Evolutionary conservation across 306 rosid species (phyloP), one percentile per base, ranked within the genome.

Genomic region (Ceratonia siliqua): DNA sequence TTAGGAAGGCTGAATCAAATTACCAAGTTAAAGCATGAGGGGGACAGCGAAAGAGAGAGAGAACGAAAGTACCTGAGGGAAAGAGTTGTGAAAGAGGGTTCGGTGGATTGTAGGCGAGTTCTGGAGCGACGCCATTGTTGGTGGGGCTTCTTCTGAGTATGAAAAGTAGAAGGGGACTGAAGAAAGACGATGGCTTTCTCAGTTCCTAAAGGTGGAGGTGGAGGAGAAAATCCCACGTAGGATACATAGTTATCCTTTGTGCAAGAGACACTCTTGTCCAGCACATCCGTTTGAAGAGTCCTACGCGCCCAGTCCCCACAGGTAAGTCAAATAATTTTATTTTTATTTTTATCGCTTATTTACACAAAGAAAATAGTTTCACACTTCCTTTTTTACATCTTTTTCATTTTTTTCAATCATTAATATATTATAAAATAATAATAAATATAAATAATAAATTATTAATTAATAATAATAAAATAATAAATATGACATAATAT

Each of bases 41-140:
- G 42, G 5, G 25, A 22, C 6, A n/a, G 5, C 0, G 45, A n/a
- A 17, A 56, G 38, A 1, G 69, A 70, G 54, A 56, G 59, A 70
- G 18, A 30, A 53, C 41, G 9, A 41, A 18, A 45, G 65, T 58
- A 91, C 99, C 96, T 77, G 94, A 74, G 94, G 87, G 66, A 87
- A 85, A 77, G 92, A 78, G 62, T 81, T 84, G 82, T 76, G 90
- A 54, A 91, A 87, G 74, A 83, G 72, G 10, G 89, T 74, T 13
- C 70, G 79, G 59, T 92, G 89, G 52, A 86, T 76, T 28, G 94
- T 63, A 33, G 94, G 87, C 15, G 92, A 83, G 77, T 83, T 87
- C 80, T 87, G 97, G 53, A 92, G 83, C 32, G 90, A 78, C 36
- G 83, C 87, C 97, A 92, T 92, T 84, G 87, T 68, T 71, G 71